These are phyloP conservation scores for Nakaseomyces nivariensis DNA, from an alignment of 1,139 yeast species.

Conservation along the genomic window DNA sequence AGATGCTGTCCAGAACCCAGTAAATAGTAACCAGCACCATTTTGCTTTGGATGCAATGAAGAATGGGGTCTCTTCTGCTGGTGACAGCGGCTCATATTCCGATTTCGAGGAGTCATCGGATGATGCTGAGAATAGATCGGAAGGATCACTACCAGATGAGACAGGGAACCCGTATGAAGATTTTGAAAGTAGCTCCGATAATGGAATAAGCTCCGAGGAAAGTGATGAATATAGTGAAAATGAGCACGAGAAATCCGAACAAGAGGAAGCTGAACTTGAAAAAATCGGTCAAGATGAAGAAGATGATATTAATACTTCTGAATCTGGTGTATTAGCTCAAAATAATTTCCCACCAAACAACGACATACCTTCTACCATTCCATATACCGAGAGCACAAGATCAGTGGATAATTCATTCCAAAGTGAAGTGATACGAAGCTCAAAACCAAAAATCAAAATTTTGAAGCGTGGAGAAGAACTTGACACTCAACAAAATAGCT, in stretches of 20 bases:
- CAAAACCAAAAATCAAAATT: conserved; percentile 20
- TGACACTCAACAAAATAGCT: not conserved
- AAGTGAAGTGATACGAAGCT: not conserved
- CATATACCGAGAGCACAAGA: conserved; percentile 10
- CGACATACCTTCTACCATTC: conserved; percentile 34
- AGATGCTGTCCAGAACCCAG: not conserved
- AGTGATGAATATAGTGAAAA: conserved; percentile 9
- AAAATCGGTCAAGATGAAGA: conserved; percentile 1
- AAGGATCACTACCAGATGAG: not conserved
- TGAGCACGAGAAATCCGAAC: not conserved
- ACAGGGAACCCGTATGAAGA: not conserved
- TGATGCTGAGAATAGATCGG: not conserved
- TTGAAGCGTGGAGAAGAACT: conserved; percentile 27
- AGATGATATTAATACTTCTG: not conserved
- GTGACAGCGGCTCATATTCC: conserved; percentile 1
- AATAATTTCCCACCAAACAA: conserved; percentile 18
- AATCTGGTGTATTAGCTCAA: conserved; percentile 7
- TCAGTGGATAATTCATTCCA: conserved; percentile 5
- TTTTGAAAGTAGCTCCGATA: conserved; percentile 5
- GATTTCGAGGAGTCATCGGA: not conserved
- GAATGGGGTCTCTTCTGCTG: not conserved
- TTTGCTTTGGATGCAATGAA: not conserved
- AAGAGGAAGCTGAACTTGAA: not conserved
- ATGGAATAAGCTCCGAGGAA: conserved; percentile 11
- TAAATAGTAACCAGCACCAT: not conserved